Evolutionary conservation across 2,329 filamentous ascomycete species (phyloP).

Genomic region (Colletotrichum cordylinicola): DNA sequence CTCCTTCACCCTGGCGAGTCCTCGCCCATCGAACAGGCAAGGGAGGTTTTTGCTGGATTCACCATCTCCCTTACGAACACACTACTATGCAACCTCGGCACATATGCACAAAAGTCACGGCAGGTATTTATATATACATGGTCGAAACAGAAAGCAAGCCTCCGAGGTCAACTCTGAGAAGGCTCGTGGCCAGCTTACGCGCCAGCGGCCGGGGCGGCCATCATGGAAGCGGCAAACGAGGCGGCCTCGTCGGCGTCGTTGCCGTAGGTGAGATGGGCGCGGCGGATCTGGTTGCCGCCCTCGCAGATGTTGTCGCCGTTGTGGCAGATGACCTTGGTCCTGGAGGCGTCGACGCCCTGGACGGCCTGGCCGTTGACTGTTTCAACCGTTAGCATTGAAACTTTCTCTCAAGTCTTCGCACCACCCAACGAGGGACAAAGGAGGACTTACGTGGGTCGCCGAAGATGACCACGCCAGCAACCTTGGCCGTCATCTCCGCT

Average conservation of each 20-base stretch:
- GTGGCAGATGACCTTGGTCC: slow-evolving; percentile 34
- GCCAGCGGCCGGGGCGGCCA: not conserved
- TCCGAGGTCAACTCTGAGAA: slow-evolving; percentile 14
- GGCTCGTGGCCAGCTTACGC: not conserved
- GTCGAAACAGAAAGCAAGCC: not conserved
- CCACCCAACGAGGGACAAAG: too few relatives aligned
- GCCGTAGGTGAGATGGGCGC: slow-evolving; percentile 32
- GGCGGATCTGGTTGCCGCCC: slow-evolving; percentile 30
- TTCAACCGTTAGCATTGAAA: not conserved
- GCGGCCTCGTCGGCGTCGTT: slow-evolving; percentile 33
- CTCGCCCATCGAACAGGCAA: not conserved
- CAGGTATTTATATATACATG: not conserved
- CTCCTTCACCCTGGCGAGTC: not conserved
- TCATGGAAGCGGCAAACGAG: slow-evolving; percentile 14
- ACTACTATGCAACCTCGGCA: not conserved
- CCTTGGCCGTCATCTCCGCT: slow-evolving; percentile 36
- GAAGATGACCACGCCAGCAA: slow-evolving; percentile 35
- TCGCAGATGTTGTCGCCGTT: slow-evolving; percentile 36
- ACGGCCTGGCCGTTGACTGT: slow-evolving; percentile 18
- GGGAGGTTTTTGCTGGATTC: not conserved
- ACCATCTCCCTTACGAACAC: not conserved
- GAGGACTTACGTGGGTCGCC: slow-evolving; percentile 27
- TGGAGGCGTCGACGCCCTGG: not conserved
- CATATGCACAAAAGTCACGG: not conserved
- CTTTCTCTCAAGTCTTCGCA: not conserved